A percentile compares a stretch with the other conserved stretches of the same genome.
Evolutionary conservation across 352 stramenopile species (phyloP).

Genomic region (Phytophthora nicotianae): DNA sequence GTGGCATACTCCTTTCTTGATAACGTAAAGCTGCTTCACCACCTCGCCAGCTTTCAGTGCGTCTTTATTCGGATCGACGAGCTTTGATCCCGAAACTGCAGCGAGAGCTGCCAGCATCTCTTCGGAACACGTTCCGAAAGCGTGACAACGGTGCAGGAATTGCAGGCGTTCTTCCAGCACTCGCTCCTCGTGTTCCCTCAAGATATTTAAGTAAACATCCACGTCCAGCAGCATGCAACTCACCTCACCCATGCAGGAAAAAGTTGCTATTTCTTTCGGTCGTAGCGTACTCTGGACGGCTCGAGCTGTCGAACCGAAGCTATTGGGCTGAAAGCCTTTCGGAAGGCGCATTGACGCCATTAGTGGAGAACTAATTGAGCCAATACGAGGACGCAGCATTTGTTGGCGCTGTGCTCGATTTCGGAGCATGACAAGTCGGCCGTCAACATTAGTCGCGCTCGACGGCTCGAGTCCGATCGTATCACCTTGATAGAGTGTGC

Average conservation of each 20-base stretch:
- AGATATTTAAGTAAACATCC: conserved; percentile 51
- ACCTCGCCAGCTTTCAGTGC: conserved; percentile 60
- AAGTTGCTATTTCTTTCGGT: conserved; percentile 44
- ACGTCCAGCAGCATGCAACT: conserved; percentile 60
- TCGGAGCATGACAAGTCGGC: conserved; percentile 39
- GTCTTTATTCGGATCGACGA: conserved; percentile 62
- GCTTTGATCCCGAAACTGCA: conserved; percentile 47
- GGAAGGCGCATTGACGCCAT: conserved; percentile 25
- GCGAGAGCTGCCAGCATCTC: conserved; percentile 57
- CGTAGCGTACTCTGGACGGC: conserved; percentile 7
- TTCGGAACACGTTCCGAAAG: conserved; percentile 63
- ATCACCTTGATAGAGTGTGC: conserved; percentile 59
- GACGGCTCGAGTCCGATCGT: conserved; percentile 58
- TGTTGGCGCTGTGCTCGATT: conserved; percentile 26
- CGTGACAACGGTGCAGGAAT: conserved; percentile 64
- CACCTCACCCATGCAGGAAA: conserved; percentile 59
- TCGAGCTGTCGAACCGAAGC: conserved; percentile 16
- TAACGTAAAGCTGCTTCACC: conserved; percentile 67
- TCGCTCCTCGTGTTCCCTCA: conserved; percentile 51
- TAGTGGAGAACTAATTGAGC: conserved; percentile 14
- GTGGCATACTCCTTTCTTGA: conserved; percentile 74
- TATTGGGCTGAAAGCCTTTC: conserved; percentile 17
- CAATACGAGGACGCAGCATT: conserved; percentile 27
- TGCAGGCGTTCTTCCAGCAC: conserved; percentile 54
- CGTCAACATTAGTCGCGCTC: conserved; percentile 43